Percentiles rank a stretch among this genome's conserved stretches.
These are phyloP conservation scores for Trichophyton mentagrophytes DNA, from an alignment of 2,329 filamentous ascomycete genomes.

Conservation along the genomic window DNA sequence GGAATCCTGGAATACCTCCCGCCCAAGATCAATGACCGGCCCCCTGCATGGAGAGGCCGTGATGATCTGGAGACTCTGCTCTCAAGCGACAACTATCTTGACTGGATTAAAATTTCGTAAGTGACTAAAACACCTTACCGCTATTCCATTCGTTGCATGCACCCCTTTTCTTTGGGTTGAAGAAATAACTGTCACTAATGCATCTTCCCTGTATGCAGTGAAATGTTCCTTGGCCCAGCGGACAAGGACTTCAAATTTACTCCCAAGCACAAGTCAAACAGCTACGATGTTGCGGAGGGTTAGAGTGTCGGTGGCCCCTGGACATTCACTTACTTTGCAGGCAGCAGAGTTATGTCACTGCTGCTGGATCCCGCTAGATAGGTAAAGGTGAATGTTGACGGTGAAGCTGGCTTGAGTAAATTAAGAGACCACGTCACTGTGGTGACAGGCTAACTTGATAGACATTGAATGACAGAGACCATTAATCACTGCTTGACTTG, in stretches of 20 bases:
- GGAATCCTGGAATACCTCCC: conserved; percentile 81
- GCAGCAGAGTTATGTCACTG: neutral
- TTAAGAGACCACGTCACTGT: neutral
- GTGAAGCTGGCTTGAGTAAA: neutral
- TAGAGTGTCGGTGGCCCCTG: neutral
- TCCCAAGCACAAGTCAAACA: conserved; percentile 94
- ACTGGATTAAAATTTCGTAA: conserved; percentile 98
- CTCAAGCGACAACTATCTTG: conserved; percentile 79
- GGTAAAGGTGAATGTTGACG: neutral
- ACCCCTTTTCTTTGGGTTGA: too few relatives aligned
- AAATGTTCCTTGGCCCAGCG: conserved; percentile 92
- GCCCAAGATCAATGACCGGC: conserved; percentile 75
- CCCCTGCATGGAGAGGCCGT: conserved; percentile 68
- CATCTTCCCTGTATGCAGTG: conserved; percentile 42
- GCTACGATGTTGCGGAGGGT: conserved; percentile 58
- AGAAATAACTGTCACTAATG: conserved; percentile 7
- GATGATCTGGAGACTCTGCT: conserved; percentile 91
- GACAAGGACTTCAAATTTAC: conserved; percentile 86
- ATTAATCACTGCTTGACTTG: neutral
- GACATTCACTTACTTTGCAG: neutral
- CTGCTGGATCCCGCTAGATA: neutral
- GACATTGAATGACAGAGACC: neutral
- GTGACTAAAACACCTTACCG: conserved; percentile 21
- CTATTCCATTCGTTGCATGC: neutral
- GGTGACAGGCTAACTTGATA: neutral